Evolutionary conservation across 305 asterid genomes (phyloP).

Genomic region (Ilex paraguariensis): DNA sequence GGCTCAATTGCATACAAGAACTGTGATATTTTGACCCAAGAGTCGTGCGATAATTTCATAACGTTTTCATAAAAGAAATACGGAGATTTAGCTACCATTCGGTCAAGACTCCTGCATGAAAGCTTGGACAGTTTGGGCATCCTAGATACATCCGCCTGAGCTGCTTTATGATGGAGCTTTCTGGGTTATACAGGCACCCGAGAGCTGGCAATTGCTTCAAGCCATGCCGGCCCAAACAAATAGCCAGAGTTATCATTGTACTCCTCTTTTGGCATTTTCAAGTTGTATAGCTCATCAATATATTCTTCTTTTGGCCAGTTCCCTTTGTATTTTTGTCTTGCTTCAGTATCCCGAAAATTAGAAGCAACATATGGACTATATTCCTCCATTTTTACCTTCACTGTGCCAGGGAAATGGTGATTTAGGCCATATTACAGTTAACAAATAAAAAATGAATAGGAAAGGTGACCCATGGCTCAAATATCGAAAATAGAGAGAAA

Average conservation of each 20-base stretch:
- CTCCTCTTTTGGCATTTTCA: constrained; percentile 1
- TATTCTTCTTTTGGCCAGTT: constrained; percentile 2
- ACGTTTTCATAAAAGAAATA: constrained; percentile 2
- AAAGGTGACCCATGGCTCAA: too few species aligned
- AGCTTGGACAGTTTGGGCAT: neutral
- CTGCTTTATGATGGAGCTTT: neutral
- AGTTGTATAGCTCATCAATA: neutral
- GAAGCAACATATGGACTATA: neutral
- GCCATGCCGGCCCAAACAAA: neutral
- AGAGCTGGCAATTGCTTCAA: neutral
- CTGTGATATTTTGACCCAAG: constrained; percentile 8
- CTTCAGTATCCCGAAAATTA: neutral
- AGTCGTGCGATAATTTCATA: neutral
- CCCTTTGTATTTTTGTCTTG: neutral
- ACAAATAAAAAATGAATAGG: too few species aligned
- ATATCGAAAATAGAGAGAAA: too few species aligned
- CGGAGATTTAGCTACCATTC: constrained; percentile 5
- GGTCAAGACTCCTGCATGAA: neutral
- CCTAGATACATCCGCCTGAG: neutral
- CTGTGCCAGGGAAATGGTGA: too few species aligned
- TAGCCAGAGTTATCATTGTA: neutral
- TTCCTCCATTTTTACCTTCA: neutral
- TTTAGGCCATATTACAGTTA: too few species aligned
- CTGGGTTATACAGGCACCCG: neutral
- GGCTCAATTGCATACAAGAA: constrained; percentile 8